Conservation (phyloP, 169 alveolate genomes). For the Blepharisma undulans region DNA sequence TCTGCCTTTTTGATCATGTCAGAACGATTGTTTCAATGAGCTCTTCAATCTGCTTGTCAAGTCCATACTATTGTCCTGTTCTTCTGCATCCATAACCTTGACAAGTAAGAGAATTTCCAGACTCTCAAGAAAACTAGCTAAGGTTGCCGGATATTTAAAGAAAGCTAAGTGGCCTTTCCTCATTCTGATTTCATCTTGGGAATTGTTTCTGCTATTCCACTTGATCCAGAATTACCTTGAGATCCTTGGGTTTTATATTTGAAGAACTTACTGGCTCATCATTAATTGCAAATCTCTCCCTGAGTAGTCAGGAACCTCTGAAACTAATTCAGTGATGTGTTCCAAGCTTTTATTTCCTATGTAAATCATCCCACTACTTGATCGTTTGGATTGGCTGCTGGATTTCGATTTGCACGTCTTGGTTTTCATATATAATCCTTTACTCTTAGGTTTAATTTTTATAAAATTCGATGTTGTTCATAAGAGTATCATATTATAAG, state of each 20-base stretch:
- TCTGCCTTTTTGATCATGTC: slow-evolving; percentile 98
- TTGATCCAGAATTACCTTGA: background rate
- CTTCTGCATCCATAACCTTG: slow-evolving; percentile 99
- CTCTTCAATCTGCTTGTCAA: slow-evolving; percentile 99
- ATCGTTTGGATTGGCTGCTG: no score
- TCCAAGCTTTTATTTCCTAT: slow-evolving; percentile 3
- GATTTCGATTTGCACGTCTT: no score
- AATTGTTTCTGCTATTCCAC: background rate
- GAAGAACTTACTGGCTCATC: background rate
- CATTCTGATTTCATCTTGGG: background rate
- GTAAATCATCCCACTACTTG: no score
- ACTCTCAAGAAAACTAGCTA: background rate
- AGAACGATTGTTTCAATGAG: slow-evolving; percentile 98
- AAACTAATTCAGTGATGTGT: background rate
- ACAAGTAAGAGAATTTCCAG: slow-evolving; percentile 78
- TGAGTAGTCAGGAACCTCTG: background rate
- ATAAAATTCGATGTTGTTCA: no score
- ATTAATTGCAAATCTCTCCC: background rate
- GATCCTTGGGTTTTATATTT: background rate
- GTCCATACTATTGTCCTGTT: slow-evolving; percentile 98
- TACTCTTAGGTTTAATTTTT: no score
- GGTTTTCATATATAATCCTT: no score
- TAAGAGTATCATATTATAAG: no score
- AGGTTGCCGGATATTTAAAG: background rate
- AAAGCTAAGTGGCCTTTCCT: background rate